These are phyloP conservation scores for Colletotrichum sp. DNA, from an alignment of 2,329 filamentous ascomycete species.

Conservation along the genomic window DNA sequence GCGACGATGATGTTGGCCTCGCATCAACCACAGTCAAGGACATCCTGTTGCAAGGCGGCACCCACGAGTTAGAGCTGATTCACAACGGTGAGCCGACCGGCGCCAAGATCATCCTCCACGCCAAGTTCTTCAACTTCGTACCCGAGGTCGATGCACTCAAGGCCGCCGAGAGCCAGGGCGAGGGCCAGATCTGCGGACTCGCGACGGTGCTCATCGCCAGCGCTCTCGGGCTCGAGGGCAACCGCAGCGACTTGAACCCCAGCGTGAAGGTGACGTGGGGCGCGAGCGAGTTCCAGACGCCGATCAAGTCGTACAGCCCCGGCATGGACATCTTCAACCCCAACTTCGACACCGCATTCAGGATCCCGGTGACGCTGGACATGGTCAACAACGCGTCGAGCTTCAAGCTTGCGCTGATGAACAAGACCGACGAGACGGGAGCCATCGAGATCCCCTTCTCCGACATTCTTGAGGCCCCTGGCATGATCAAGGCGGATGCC, in stretches of 20 bases:
- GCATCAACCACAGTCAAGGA: constrained; percentile 44
- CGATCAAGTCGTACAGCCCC: constrained; percentile 44
- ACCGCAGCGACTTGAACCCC: constrained; percentile 47
- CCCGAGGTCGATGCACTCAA: constrained; percentile 37
- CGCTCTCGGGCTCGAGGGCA: constrained; percentile 44
- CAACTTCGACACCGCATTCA: constrained; percentile 49
- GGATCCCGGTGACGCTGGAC: constrained; percentile 40
- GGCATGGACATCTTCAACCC: constrained; percentile 55
- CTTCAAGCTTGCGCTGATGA: constrained; percentile 39
- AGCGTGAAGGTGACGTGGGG: constrained; percentile 50
- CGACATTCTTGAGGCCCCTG: constrained; percentile 36
- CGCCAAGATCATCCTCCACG: constrained; percentile 39
- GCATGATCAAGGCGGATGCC: constrained; percentile 32
- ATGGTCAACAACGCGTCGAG: constrained; percentile 28
- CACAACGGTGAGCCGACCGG: constrained; percentile 41
- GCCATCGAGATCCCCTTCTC: constrained; percentile 38
- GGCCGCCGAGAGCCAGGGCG: constrained; percentile 24
- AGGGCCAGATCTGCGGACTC: constrained; percentile 41
- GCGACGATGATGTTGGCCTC: constrained; percentile 49
- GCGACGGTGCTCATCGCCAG: constrained; percentile 48
- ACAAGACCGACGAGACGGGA: constrained; percentile 37
- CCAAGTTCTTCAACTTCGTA: constrained; percentile 46
- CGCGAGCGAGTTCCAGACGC: constrained; percentile 44
- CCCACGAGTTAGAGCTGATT: constrained; percentile 41
- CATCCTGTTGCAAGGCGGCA: constrained; percentile 45